phyloP scores from a whole-genome alignment of 805 yeast genomes.

The Saturnispora saitoi region DNA sequence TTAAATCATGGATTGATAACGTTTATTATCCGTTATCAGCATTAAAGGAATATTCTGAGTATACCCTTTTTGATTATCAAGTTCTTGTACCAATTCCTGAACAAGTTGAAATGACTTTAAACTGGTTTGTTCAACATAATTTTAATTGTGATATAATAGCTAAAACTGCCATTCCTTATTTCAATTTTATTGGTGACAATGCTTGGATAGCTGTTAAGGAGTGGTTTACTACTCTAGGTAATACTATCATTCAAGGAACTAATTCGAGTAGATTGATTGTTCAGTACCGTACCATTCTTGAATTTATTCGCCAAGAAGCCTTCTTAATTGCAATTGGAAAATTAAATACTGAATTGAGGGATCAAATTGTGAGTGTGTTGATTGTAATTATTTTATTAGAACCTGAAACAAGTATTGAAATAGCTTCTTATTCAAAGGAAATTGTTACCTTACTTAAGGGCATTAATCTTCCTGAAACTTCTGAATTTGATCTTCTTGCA shows the following conservation, averaged over 20 bases:
- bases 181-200: conserved; percentile 9
- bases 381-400: conserved; percentile 20
- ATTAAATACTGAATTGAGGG: background rate
- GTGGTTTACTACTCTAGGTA: conserved; percentile 17
- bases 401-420: conserved; percentile 20
- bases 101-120: conserved; percentile 16
- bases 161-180: conserved; percentile 18
- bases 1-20: conserved; percentile 19
- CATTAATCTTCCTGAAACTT: conserved; percentile 9
- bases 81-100: conserved; percentile 14
- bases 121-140: conserved; percentile 4
- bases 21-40: conserved; percentile 19
- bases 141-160: conserved; percentile 9
- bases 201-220: conserved; percentile 16
- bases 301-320: conserved; percentile 18
- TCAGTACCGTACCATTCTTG: conserved; percentile 13
- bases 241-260: conserved; percentile 5
- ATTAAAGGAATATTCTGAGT: conserved; percentile 13
- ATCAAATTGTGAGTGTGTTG: conserved; percentile 16
- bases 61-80: conserved; percentile 19
- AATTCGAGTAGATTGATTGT: conserved; percentile 8
- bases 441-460: conserved; percentile 16
- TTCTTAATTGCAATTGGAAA: conserved; percentile 12
- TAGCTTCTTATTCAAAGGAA: conserved; percentile 23
- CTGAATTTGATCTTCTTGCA: background rate